Conservation (phyloP, 2,329 filamentous ascomycete genomes). For the Sphaerulina vaccinii region DNA sequence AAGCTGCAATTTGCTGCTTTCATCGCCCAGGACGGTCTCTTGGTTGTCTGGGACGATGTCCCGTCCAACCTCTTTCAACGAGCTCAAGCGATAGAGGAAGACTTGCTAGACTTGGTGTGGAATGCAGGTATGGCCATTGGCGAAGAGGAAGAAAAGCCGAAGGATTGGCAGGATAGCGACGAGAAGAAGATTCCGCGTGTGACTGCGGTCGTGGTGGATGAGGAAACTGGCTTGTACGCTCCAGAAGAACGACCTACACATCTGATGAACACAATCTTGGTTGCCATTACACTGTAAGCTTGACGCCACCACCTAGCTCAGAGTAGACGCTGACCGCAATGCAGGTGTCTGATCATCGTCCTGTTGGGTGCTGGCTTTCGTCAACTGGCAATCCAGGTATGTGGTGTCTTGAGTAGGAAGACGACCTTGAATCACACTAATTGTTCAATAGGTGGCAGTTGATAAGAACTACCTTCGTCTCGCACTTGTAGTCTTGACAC, state of each 20-base stretch:
- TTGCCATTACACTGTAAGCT: conserved; percentile 59
- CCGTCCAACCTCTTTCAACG: conserved; percentile 67
- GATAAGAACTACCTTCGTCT: conserved; percentile 64
- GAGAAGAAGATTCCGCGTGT: conserved; percentile 30
- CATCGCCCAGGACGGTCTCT: conserved; percentile 65
- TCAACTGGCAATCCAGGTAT: conserved; percentile 62
- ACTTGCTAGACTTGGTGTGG: conserved; percentile 78
- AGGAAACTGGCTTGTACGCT: conserved; percentile 61
- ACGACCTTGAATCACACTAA: background rate
- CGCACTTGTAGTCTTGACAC: conserved; percentile 64
- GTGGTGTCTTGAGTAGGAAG: background rate
- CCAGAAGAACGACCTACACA: conserved; percentile 66
- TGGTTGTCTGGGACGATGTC: conserved; percentile 80
- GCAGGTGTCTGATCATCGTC: conserved; percentile 56
- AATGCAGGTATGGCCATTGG: conserved; percentile 51
- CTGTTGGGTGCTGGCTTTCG: conserved; percentile 70
- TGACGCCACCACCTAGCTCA: background rate
- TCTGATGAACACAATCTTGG: conserved; percentile 67
- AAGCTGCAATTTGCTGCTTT: conserved; percentile 82
- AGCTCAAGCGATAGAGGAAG: conserved; percentile 70
- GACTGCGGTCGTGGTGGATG: conserved; percentile 56
- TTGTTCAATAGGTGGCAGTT: conserved; percentile 48
- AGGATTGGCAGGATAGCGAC: background rate
- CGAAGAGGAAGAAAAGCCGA: conserved; percentile 51
- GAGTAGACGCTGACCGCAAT: background rate